These are phyloP conservation scores for Sphagnurus paluster DNA, from an alignment of 1,284 basidiomycete genomes.

Conservation along the genomic window DNA sequence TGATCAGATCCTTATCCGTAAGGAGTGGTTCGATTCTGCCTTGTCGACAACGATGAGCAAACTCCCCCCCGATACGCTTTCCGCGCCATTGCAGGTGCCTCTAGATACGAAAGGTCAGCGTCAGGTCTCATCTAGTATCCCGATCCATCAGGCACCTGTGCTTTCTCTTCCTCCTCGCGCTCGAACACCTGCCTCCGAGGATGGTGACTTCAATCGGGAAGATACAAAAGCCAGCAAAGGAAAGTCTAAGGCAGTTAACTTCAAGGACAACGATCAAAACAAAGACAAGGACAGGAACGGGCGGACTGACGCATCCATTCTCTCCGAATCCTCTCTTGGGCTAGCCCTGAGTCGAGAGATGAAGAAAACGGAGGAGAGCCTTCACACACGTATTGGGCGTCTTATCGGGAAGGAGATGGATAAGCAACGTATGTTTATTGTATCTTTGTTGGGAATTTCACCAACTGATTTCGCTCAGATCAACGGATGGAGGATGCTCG, in stretches of 20 bases:
- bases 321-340: conserved; percentile 53
- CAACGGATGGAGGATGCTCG: conserved; percentile 79
- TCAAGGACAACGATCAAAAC: conserved; percentile 50
- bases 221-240: conserved; percentile 58
- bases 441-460: not conserved
- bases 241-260: conserved; percentile 63
- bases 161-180: conserved; percentile 40
- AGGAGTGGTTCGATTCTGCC: conserved; percentile 77
- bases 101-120: conserved; percentile 19
- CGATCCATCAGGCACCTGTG: conserved; percentile 22
- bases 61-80: conserved; percentile 53
- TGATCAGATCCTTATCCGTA: conserved; percentile 79
- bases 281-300: conserved; percentile 45
- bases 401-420: conserved; percentile 83
- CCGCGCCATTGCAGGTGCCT: conserved; percentile 24
- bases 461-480: conserved; percentile 42
- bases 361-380: conserved; percentile 75
- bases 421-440: conserved; percentile 65
- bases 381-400: conserved; percentile 71
- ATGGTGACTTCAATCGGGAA: conserved; percentile 60
- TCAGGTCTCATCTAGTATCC: conserved; percentile 5
- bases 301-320: conserved; percentile 41
- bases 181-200: conserved; percentile 72
- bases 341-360: conserved; percentile 69
- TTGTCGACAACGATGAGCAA: conserved; percentile 55